A percentile compares a stretch with the other conserved stretches of the same genome.
Conservation (phyloP, 805 yeast genomes). For the Huiozyma naganishii region DNA sequence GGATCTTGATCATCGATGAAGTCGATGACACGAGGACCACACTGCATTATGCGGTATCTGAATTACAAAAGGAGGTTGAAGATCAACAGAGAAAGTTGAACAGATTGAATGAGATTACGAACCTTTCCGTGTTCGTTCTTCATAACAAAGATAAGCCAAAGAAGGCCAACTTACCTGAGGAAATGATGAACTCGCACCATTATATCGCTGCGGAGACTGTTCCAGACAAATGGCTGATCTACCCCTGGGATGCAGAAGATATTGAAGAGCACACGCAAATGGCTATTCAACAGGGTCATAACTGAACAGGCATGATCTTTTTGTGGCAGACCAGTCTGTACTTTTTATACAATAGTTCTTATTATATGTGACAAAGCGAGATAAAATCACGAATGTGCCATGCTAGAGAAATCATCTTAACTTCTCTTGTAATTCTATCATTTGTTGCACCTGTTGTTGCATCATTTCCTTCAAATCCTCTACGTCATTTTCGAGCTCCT, state of each 20-base stretch:
- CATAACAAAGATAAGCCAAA: conserved; percentile 79
- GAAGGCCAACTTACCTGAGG: conserved; percentile 59
- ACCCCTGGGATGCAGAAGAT: conserved; percentile 83
- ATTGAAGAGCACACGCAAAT: conserved; percentile 63
- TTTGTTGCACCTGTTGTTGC: conserved; percentile 74
- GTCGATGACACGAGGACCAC: conserved; percentile 91
- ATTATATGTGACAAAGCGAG: too few relatives aligned
- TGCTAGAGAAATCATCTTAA: conserved; percentile 1
- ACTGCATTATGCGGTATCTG: conserved; percentile 70
- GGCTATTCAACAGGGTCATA: conserved; percentile 60
- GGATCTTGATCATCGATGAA: conserved; percentile 75
- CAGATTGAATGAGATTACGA: conserved; percentile 48
- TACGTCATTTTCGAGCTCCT: conserved; percentile 81
- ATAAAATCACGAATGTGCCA: too few relatives aligned
- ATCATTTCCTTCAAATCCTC: conserved; percentile 79
- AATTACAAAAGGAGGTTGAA: conserved; percentile 48
- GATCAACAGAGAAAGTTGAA: conserved; percentile 51
- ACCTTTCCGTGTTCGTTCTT: conserved; percentile 66
- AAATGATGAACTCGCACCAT: conserved; percentile 50
- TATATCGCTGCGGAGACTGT: conserved; percentile 68
- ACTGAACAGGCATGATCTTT: conserved; percentile 17
- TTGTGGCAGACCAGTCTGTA: conserved; percentile 42
- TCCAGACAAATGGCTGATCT: conserved; percentile 75
- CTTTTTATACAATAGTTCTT: not conserved
- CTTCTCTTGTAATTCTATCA: conserved; percentile 51